Base-by-base conservation (phyloP, 1,284 basidiomycete genomes). In the Wallemia mellicola region DNA sequence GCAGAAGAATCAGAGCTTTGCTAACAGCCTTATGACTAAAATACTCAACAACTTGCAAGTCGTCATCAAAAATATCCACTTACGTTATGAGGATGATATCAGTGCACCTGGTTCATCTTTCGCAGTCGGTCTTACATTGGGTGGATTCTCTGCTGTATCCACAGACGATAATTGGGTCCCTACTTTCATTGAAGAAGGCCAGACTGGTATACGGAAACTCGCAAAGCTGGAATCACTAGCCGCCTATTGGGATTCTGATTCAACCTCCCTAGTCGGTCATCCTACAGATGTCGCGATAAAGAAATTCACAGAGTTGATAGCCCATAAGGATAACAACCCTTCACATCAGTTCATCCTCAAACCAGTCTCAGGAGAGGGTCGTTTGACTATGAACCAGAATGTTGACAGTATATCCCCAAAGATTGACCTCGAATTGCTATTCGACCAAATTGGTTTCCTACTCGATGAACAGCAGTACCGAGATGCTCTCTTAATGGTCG, bases 31-130 rank as follows among this genome's bases (percentile, higher is more conserved):
- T 62, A 80, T 84, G 58, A 79, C 84, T 58, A 92, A 94, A 69
- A 81, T 99, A 62, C 79, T 98, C 64, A 94, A 98, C 71, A 99
- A 99, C 68, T 71, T 98, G 19, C 94, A 99, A 72, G 80, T 98
- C 33, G 91, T 87, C 19, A 80, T 99, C 62, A 86, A 83, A 72
- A 89, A 92, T 65, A 86, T 96, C 58, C 91, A 96, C 68, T 73
- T 98, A 59, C 83, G 94, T 58, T 99, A 98, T 66, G 94, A 99
- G 71, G 94, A 99, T 71, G 82, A 80, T 59, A 71, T 92, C 63
- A 95, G 87, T 63, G 87, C 89, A 32, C 91, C 91, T 3, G 64
- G 89, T 79, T 92, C 95, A 70, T 92, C 92, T 7, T 98, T 99
- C 68, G 82, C 92, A 1, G 82, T 82, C 28, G 94, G 95, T 62